A percentile compares a stretch with the other conserved stretches of the same genome.
These are phyloP conservation scores for Hordeum pubiflorum DNA, from an alignment of 202 grass and related monocot species.

Conservation along the genomic window DNA sequence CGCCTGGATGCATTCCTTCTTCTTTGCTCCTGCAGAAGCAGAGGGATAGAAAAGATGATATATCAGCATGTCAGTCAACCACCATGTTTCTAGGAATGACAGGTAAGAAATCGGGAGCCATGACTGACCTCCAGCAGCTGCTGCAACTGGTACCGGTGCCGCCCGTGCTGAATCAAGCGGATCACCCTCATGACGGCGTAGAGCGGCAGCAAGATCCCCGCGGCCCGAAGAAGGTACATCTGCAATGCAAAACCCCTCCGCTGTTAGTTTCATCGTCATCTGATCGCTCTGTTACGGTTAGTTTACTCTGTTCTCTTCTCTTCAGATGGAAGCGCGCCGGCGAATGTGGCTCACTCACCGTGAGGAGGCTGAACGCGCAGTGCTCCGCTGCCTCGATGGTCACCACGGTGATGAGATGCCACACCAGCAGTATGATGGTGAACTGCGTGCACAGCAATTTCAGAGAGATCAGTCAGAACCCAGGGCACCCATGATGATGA, in stretches of 20 bases:
- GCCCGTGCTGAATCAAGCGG: slow-evolving; percentile 46
- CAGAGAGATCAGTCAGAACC: slow-evolving; percentile 5
- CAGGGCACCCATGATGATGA: neutral
- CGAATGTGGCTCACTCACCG: slow-evolving; percentile 57
- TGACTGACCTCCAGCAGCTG: slow-evolving; percentile 50
- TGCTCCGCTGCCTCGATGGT: slow-evolving; percentile 41
- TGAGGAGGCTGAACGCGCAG: slow-evolving; percentile 51
- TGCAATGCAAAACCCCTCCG: slow-evolving; percentile 4
- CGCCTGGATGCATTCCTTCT: slow-evolving; percentile 29
- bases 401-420: slow-evolving; percentile 59
- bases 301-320: neutral
- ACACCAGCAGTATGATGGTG: slow-evolving; percentile 54
- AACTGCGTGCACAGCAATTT: slow-evolving; percentile 44
- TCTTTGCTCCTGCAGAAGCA: slow-evolving; percentile 37
- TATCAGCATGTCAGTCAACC: neutral
- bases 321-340: neutral
- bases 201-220: slow-evolving; percentile 74
- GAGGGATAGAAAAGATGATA: neutral
- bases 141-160: slow-evolving; percentile 41
- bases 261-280: neutral
- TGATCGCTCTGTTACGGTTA: neutral
- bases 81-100: neutral
- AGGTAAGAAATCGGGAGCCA: neutral
- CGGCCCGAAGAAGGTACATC: slow-evolving; percentile 63
- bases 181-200: slow-evolving; percentile 61